Percentiles rank a stretch among this genome's conserved stretches.
Conservation (phyloP, 2,329 filamentous ascomycete genomes). For the Sporothrix protearum region DNA sequence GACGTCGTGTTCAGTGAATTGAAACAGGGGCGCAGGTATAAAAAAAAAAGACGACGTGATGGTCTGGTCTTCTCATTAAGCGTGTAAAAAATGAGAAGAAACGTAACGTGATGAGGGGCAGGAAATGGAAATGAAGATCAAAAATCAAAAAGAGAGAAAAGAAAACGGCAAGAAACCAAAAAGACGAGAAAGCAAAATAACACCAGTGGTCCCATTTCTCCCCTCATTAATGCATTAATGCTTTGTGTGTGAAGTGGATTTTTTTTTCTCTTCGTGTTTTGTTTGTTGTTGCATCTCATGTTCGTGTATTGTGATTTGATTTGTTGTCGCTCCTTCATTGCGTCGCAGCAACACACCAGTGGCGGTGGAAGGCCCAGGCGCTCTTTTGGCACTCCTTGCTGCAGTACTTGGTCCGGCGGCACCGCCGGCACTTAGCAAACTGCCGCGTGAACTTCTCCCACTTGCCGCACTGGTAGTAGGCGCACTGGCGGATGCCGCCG, state of each 20-base stretch:
- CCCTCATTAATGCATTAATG: slow-evolving; percentile 18
- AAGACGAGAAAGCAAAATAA: neutral
- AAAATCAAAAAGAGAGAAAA: neutral
- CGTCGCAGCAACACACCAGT: slow-evolving; percentile 85
- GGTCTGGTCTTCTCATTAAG: too few relatives aligned
- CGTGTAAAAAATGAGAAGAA: too few relatives aligned
- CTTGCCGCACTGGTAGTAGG: slow-evolving; percentile 96
- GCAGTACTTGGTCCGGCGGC: slow-evolving; percentile 96
- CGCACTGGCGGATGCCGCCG: slow-evolving; percentile 93
- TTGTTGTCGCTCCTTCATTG: too few relatives aligned
- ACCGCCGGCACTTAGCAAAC: slow-evolving; percentile 96
- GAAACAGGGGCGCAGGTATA: too few relatives aligned
- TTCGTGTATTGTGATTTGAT: too few relatives aligned
- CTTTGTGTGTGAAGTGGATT: neutral
- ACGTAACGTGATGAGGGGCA: too few relatives aligned
- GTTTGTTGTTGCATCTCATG: neutral
- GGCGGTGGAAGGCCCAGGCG: slow-evolving; percentile 95
- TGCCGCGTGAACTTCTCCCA: slow-evolving; percentile 97
- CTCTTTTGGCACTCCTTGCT: slow-evolving; percentile 99
- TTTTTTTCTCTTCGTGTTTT: neutral
- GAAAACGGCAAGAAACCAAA: neutral
- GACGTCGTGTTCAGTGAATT: too few relatives aligned
- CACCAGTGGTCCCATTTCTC: neutral
- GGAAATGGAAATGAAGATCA: neutral
- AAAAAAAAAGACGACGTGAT: too few relatives aligned